Evolutionary conservation across 2,329 filamentous ascomycete species (phyloP).

Genomic region (Stenocarpella maydis): DNA sequence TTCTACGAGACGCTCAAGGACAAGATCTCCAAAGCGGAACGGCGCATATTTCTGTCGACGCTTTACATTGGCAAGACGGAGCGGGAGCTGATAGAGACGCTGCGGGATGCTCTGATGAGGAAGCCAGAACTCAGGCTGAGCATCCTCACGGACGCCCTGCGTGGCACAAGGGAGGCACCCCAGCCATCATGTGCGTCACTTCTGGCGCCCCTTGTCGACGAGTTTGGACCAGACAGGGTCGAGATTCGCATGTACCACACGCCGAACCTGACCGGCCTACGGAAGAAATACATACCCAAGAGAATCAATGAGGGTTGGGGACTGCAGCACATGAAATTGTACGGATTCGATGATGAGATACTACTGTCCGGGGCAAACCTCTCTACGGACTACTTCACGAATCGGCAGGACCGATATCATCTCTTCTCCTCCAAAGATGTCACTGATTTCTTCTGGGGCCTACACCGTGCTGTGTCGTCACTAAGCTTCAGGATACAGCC

Average conservation of each 20-base stretch:
- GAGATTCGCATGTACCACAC: conserved; percentile 98
- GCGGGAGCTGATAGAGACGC: conserved; percentile 81
- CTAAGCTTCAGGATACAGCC: conserved; percentile 85
- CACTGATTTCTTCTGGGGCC: conserved; percentile 80
- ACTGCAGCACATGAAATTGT: conserved; percentile 98
- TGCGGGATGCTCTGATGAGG: conserved; percentile 75
- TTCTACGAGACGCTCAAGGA: conserved; percentile 93
- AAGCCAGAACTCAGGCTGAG: conserved; percentile 84
- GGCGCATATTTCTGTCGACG: conserved; percentile 90
- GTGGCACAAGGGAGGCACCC: conserved; percentile 91
- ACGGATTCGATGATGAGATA: conserved; percentile 93
- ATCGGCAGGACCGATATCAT: conserved; percentile 94
- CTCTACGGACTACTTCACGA: conserved; percentile 93
- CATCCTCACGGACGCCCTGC: conserved; percentile 88
- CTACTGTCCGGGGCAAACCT: conserved; percentile 95
- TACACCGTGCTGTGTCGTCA: conserved; percentile 80
- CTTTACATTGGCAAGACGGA: conserved; percentile 96
- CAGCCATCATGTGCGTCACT: conserved; percentile 87
- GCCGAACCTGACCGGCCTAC: conserved; percentile 87
- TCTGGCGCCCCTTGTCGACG: conserved; percentile 80
- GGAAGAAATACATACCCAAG: conserved; percentile 84
- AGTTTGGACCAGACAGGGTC: conserved; percentile 85
- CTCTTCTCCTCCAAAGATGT: conserved; percentile 82
- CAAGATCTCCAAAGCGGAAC: conserved; percentile 83
- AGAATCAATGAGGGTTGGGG: conserved; percentile 99